These are phyloP conservation scores for Hypoxylon rickii DNA, from an alignment of 495 filamentous ascomycete genomes.

Conservation along the genomic window DNA sequence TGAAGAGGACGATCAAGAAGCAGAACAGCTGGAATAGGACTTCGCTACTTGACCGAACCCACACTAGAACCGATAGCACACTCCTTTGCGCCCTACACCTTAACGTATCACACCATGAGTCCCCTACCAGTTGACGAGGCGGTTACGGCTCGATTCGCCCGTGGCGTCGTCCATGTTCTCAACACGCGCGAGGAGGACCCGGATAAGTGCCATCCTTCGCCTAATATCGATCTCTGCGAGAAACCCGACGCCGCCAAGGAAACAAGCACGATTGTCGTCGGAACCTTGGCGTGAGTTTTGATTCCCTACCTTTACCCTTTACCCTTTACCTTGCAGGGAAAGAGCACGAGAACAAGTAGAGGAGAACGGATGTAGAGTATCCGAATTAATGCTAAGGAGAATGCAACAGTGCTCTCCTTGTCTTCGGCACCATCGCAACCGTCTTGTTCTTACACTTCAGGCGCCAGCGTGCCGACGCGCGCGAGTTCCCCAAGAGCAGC, in stretches of 20 bases:
- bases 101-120: constrained; percentile 12
- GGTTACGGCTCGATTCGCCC: constrained; percentile 19
- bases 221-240: constrained; percentile 39
- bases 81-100: neutral
- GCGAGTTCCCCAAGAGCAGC: constrained; percentile 39
- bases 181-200: constrained; percentile 13
- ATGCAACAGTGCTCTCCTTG: constrained; percentile 26
- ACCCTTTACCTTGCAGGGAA: neutral
- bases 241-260: constrained; percentile 25
- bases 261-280: constrained; percentile 24
- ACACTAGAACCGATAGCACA: neutral
- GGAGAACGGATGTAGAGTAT: neutral
- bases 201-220: constrained; percentile 33
- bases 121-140: constrained; percentile 20
- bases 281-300: constrained; percentile 29
- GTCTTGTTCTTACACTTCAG: constrained; percentile 32
- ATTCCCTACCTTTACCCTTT: neutral
- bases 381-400: neutral
- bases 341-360: neutral
- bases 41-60: neutral
- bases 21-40: constrained; percentile 7
- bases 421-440: constrained; percentile 12
- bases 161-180: constrained; percentile 21
- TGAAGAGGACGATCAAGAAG: constrained; percentile 13
- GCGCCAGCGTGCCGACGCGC: constrained; percentile 25